Evolutionary conservation across 2,329 filamentous ascomycete genomes (phyloP).

Genomic region (Aspergillus vadensis): DNA sequence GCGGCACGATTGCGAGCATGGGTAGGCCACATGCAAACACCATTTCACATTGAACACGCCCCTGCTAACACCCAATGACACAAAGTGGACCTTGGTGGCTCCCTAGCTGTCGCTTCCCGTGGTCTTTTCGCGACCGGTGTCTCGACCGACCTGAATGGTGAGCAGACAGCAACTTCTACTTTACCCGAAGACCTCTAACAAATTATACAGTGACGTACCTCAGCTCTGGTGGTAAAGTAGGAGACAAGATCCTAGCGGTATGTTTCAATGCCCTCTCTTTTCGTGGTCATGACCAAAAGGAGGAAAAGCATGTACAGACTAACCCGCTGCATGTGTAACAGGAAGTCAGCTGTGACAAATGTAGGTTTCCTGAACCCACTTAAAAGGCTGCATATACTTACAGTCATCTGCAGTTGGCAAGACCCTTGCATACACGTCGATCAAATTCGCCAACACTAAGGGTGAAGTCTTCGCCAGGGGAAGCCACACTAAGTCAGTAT

Average conservation of each 20-base stretch:
- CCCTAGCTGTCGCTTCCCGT: conserved; percentile 65
- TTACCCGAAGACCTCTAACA: background rate
- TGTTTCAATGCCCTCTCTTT: conserved; percentile 19
- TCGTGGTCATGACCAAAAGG: too few species aligned
- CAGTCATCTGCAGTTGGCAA: conserved; percentile 57
- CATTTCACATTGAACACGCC: background rate
- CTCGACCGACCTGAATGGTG: conserved; percentile 65
- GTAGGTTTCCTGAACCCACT: conserved; percentile 40
- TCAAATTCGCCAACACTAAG: conserved; percentile 61
- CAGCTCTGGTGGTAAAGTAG: conserved; percentile 63
- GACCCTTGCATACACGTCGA: conserved; percentile 64
- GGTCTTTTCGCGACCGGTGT: conserved; percentile 68
- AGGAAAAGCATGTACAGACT: conserved; percentile 8
- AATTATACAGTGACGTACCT: conserved; percentile 59
- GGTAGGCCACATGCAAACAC: conserved; percentile 33
- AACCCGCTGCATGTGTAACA: conserved; percentile 23
- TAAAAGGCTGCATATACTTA: conserved; percentile 4
- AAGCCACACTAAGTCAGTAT: conserved; percentile 65
- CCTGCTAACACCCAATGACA: background rate
- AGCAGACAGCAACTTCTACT: conserved; percentile 1
- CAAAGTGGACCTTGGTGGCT: conserved; percentile 65
- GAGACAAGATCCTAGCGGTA: conserved; percentile 59
- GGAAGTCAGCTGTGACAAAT: conserved; percentile 67
- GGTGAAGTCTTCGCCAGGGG: conserved; percentile 64
- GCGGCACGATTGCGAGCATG: conserved; percentile 67